These are phyloP conservation scores for Saitozyma sp. DNA, from an alignment of 768 basidiomycete species.

Conservation along the genomic window DNA sequence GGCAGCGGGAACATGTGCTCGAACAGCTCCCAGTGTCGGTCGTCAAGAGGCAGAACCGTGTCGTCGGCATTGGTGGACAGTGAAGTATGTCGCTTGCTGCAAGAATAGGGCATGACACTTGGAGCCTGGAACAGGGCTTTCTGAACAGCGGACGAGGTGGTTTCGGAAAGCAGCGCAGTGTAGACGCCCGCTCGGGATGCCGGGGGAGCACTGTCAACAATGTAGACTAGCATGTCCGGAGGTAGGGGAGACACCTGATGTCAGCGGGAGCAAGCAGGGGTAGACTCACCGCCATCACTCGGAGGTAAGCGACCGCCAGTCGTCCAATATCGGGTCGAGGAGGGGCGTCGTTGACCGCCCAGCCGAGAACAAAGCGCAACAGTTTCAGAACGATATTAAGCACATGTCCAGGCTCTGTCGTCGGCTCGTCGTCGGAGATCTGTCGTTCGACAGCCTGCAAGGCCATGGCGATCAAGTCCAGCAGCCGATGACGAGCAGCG, in stretches of 20 bases:
- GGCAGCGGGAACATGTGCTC: constrained; percentile 33
- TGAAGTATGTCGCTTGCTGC: constrained; percentile 22
- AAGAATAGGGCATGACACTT: not conserved
- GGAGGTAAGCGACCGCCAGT: constrained; percentile 23
- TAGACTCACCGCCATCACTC: constrained; percentile 29
- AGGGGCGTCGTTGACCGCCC: constrained; percentile 20
- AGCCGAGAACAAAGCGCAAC: constrained; percentile 30
- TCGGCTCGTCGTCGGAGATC: constrained; percentile 13
- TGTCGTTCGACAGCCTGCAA: constrained; percentile 30
- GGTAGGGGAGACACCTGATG: not conserved
- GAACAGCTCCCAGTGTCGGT: constrained; percentile 43
- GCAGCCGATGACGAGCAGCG: constrained; percentile 27
- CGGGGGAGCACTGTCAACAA: constrained; percentile 40
- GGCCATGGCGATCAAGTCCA: constrained; percentile 27
- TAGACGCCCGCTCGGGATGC: constrained; percentile 27
- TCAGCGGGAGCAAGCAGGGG: constrained; percentile 7
- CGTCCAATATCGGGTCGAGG: constrained; percentile 37
- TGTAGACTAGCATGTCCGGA: constrained; percentile 29
- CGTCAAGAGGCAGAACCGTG: constrained; percentile 26
- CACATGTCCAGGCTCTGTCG: constrained; percentile 21
- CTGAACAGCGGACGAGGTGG: constrained; percentile 14
- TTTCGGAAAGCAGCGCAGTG: constrained; percentile 30
- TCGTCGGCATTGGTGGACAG: constrained; percentile 18
- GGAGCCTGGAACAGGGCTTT: constrained; percentile 9
- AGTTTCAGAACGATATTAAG: constrained; percentile 25